Evolutionary conservation across 1,284 basidiomycete genomes (phyloP).

Genomic region (Athelia psychrophila): DNA sequence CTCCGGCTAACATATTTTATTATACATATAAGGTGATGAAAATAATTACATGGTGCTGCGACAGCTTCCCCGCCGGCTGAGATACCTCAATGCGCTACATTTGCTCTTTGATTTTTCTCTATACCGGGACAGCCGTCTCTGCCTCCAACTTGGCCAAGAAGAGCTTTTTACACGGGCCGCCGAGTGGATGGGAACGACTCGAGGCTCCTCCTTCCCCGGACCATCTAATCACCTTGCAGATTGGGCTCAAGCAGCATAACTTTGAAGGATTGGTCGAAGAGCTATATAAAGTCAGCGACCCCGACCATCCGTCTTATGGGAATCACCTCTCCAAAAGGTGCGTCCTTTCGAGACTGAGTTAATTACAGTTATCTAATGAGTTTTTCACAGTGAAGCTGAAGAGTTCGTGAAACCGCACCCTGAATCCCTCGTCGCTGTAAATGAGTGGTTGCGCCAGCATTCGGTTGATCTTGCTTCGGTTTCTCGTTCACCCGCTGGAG

Average conservation of each 20-base stretch:
- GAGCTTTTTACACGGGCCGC: conserved; percentile 53
- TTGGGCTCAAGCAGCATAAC: conserved; percentile 51
- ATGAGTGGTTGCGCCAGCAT: conserved; percentile 54
- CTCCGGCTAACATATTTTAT: too few species aligned
- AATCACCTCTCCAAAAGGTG: too few species aligned
- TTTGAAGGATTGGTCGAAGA: conserved; percentile 48
- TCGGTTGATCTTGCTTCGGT: conserved; percentile 34
- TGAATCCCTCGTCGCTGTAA: conserved; percentile 44
- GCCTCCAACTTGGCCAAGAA: conserved; percentile 50
- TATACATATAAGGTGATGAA: too few species aligned
- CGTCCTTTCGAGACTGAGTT: too few species aligned
- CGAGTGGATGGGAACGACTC: conserved; percentile 48
- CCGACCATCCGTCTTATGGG: conserved; percentile 30
- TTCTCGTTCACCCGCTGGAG: conserved; percentile 36
- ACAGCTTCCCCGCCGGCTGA: too few species aligned
- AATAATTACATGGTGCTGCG: too few species aligned
- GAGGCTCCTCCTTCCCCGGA: conserved; percentile 39
- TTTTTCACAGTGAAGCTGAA: conserved; percentile 45
- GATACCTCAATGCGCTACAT: too few species aligned
- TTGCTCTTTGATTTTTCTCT: too few species aligned
- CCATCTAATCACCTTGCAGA: conserved; percentile 46
- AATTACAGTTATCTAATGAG: conserved; percentile 33
- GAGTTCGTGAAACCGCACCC: conserved; percentile 49
- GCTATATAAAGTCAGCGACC: conserved; percentile 62
- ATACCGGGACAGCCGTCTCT: too few species aligned